These are phyloP conservation scores for Paraphaeosphaeria minitans DNA, from an alignment of 2,329 filamentous ascomycete genomes.

Conservation along the genomic window DNA sequence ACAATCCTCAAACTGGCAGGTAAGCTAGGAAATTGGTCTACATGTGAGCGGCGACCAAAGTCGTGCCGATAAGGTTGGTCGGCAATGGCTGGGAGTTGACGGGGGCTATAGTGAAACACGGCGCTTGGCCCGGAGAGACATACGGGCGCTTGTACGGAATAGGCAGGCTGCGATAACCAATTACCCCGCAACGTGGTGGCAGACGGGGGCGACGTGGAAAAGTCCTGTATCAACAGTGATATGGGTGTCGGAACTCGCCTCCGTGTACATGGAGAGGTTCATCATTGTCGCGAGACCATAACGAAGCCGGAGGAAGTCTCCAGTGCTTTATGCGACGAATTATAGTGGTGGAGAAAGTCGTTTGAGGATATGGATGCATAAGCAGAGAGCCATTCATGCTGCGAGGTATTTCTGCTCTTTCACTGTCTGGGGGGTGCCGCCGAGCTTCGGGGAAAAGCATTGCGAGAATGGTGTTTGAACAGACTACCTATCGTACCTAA, in stretches of 20 bases:
- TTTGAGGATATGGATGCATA: neutral
- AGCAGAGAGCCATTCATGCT: neutral
- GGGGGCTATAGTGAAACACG: constrained; percentile 6
- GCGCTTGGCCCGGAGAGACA: neutral
- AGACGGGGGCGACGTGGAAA: neutral
- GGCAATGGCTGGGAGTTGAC: neutral
- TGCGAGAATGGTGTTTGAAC: too few species aligned
- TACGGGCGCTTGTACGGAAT: neutral
- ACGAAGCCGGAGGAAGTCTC: neutral
- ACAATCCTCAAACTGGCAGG: constrained; percentile 7
- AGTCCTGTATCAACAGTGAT: neutral
- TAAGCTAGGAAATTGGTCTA: constrained; percentile 1
- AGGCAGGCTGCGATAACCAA: constrained; percentile 12
- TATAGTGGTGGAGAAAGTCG: neutral
- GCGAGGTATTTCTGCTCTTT: neutral
- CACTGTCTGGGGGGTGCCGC: neutral
- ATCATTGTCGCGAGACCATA: neutral
- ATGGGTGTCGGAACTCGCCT: constrained; percentile 1
- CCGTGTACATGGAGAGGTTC: neutral
- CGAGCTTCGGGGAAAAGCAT: too few species aligned
- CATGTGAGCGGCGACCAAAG: constrained; percentile 3
- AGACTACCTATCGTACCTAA: too few species aligned
- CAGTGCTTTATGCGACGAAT: neutral
- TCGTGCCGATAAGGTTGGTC: constrained; percentile 11
- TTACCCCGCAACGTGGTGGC: constrained; percentile 5